phyloP scores from a whole-genome alignment of 495 filamentous ascomycete genomes.

The Penicillium goetzii region DNA sequence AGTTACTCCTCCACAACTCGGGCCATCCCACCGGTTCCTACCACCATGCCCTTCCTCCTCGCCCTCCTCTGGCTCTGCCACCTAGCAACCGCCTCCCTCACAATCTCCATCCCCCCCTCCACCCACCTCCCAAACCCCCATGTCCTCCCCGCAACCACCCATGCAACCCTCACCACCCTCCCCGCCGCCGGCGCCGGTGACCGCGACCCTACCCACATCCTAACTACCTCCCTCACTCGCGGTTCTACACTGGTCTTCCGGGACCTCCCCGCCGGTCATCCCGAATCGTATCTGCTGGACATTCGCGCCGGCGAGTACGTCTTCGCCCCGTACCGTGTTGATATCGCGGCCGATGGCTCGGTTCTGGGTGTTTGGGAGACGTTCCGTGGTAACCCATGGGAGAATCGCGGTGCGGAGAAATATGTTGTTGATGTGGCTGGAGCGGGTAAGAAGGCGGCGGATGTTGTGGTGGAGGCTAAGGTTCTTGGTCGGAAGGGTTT shows the following conservation, averaged over 20 bases:
- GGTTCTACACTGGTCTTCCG: slow-evolving; percentile 73
- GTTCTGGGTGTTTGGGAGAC: slow-evolving; percentile 75
- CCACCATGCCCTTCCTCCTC: slow-evolving; percentile 16
- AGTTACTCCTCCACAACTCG: background rate
- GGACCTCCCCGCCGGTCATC: slow-evolving; percentile 44
- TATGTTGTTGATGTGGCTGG: slow-evolving; percentile 33
- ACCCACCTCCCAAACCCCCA: slow-evolving; percentile 45
- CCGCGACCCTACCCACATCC: slow-evolving; percentile 44
- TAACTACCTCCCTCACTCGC: slow-evolving; percentile 63
- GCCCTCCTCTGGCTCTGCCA: slow-evolving; percentile 18
- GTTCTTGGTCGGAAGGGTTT: slow-evolving; percentile 67
- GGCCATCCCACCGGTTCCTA: background rate
- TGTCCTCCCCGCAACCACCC: slow-evolving; percentile 47
- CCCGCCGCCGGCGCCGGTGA: slow-evolving; percentile 41
- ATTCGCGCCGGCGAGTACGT: slow-evolving; percentile 70
- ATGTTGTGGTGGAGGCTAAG: slow-evolving; percentile 61
- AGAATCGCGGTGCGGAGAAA: slow-evolving; percentile 72
- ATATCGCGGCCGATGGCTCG: slow-evolving; percentile 58
- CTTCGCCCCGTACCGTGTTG: slow-evolving; percentile 77
- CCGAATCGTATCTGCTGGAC: slow-evolving; percentile 77
- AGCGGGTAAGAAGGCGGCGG: slow-evolving; percentile 15
- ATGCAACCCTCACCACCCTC: slow-evolving; percentile 76
- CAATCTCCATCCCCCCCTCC: slow-evolving; percentile 54
- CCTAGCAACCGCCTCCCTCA: slow-evolving; percentile 33
- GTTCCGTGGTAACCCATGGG: slow-evolving; percentile 85